These are phyloP conservation scores for Nicotiana sylvestris DNA, from an alignment of 257 asterid genomes.

Conservation along the genomic window DNA sequence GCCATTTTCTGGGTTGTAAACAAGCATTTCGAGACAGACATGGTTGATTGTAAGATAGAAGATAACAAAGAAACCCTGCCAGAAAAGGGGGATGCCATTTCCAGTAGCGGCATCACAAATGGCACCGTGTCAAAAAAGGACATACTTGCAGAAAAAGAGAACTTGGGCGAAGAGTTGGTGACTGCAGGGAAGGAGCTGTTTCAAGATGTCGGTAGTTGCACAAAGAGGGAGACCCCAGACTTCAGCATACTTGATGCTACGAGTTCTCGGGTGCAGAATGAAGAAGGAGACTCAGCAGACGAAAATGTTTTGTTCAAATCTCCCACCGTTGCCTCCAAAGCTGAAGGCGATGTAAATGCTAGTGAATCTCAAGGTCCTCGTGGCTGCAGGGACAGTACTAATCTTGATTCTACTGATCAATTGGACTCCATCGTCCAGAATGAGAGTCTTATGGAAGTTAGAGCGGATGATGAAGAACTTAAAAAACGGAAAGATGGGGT, in stretches of 20 bases:
- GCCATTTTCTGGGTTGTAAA: background rate
- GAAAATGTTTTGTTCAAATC: background rate
- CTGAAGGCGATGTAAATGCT: background rate
- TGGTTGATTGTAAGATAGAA: constrained; percentile 23
- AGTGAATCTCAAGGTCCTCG: constrained; percentile 3
- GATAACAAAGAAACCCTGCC: constrained; percentile 23
- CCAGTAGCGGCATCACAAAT: background rate
- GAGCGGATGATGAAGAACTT: constrained; percentile 25
- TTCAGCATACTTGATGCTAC: constrained; percentile 2
- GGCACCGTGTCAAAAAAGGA: background rate
- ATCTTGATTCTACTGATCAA: constrained; percentile 3
- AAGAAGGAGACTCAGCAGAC: background rate
- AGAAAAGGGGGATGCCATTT: constrained; percentile 4
- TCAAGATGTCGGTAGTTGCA: background rate
- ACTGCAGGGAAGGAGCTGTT: background rate
- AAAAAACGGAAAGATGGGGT: constrained; percentile 19
- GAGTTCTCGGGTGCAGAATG: constrained; percentile 2
- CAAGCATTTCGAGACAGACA: background rate
- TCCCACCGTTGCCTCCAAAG: constrained; percentile 1
- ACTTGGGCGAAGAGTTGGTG: background rate
- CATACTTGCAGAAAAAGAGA: background rate
- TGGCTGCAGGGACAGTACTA: background rate
- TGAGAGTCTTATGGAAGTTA: constrained; percentile 9
- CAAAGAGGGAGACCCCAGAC: background rate
- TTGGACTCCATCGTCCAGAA: constrained; percentile 4